Conservation (phyloP, 768 basidiomycete species). For the Boletales sp. region DNA sequence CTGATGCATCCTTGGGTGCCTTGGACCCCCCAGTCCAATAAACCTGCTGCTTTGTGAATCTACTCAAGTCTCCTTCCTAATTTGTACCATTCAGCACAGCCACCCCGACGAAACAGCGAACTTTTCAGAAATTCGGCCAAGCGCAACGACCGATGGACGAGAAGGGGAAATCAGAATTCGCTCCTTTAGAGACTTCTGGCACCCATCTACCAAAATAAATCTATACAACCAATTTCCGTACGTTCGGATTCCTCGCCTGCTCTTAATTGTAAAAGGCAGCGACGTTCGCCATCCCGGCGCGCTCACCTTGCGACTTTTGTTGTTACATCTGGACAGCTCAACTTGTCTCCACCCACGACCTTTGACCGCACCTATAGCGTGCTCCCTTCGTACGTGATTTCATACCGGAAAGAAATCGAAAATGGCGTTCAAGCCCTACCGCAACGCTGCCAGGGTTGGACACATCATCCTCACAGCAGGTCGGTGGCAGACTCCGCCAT, state of each 20-base stretch:
- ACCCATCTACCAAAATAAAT: conserved; percentile 4
- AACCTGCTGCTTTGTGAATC: not conserved
- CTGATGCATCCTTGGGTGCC: too few species aligned
- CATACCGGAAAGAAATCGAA: conserved; percentile 2
- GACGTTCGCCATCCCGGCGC: not conserved
- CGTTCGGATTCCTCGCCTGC: not conserved
- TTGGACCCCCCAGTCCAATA: not conserved
- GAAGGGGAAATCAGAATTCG: too few species aligned
- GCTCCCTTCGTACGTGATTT: conserved; percentile 10
- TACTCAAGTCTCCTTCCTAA: not conserved
- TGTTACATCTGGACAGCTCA: not conserved
- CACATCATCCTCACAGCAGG: not conserved
- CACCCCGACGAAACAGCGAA: not conserved
- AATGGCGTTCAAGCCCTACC: not conserved
- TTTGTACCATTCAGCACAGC: not conserved
- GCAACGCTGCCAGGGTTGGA: too few species aligned
- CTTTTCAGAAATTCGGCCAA: too few species aligned
- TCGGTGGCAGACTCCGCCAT: conserved; percentile 7
- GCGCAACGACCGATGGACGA: too few species aligned
- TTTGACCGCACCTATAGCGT: not conserved
- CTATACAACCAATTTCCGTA: conserved; percentile 1
- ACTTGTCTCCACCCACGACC: not conserved
- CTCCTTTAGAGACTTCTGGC: conserved; percentile 4
- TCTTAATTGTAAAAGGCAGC: not conserved
- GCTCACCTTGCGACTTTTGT: not conserved